Conservation (phyloP, 2,329 filamentous ascomycete species). For the Xylariaceae sp. region DNA sequence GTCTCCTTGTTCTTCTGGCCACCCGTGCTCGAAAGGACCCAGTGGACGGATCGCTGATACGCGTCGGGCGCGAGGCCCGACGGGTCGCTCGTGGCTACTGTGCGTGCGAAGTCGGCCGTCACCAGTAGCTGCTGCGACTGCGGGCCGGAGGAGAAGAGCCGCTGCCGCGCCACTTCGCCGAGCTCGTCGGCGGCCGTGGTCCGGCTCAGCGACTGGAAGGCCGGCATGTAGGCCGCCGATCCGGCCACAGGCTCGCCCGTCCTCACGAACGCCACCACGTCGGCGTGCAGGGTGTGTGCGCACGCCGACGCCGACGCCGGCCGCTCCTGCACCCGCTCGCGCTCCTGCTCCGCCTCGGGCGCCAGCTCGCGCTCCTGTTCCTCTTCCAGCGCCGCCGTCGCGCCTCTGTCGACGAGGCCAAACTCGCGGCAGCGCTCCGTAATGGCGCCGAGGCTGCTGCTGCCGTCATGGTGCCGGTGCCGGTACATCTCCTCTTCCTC, state of each 20-base stretch:
- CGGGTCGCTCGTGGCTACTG: not conserved
- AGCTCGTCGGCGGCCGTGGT: conserved; percentile 4
- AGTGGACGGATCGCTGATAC: conserved; percentile 8
- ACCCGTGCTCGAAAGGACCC: conserved; percentile 4
- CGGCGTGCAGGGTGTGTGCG: conserved; percentile 4
- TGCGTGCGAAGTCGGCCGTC: conserved; percentile 6
- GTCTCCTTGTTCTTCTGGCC: conserved; percentile 25
- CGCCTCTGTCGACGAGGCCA: conserved; percentile 21
- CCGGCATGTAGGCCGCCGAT: conserved; percentile 6
- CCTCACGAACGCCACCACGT: conserved; percentile 1
- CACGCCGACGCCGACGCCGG: conserved; percentile 4
- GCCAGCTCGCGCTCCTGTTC: conserved; percentile 64
- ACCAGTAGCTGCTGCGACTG: conserved; percentile 4
- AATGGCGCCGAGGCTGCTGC: conserved; percentile 17
- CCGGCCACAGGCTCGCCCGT: conserved; percentile 1
- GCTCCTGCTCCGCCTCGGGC: conserved; percentile 55
- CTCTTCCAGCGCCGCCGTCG: conserved; percentile 38
- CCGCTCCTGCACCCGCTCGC: conserved; percentile 12
- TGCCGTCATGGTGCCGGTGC: too few relatives aligned
- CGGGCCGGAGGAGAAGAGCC: not conserved
- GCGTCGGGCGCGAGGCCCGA: conserved; percentile 1
- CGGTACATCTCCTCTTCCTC: conserved; percentile 1
- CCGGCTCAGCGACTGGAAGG: conserved; percentile 2
- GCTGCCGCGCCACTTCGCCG: not conserved
- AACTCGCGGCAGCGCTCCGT: conserved; percentile 29